Evolutionary conservation across 1,284 basidiomycete species (phyloP).

Genomic region (Papiliotrema laurentii): DNA sequence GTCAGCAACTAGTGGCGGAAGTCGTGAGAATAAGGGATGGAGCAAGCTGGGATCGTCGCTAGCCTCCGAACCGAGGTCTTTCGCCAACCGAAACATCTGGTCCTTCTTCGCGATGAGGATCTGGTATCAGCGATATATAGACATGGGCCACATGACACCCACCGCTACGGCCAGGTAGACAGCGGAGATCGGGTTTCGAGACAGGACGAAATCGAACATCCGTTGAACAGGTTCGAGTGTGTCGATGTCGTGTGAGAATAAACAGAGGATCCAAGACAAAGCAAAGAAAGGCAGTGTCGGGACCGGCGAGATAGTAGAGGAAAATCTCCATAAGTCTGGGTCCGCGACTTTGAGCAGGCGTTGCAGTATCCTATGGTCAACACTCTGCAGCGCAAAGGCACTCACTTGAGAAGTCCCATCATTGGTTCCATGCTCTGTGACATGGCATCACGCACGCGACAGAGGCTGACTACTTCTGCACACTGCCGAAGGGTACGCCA

Average conservation of each 20-base stretch:
- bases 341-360: conserved; percentile 67
- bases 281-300: conserved; percentile 57
- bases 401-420: conserved; percentile 71
- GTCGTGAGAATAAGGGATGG: conserved; percentile 69
- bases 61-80: conserved; percentile 32
- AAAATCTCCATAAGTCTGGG: conserved; percentile 60
- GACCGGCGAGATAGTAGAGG: conserved; percentile 36
- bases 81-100: conserved; percentile 35
- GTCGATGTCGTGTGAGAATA: conserved; percentile 86
- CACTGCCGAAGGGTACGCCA: conserved; percentile 63
- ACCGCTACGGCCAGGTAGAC: conserved; percentile 81
- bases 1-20: conserved; percentile 60
- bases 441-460: conserved; percentile 85
- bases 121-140: conserved; percentile 16
- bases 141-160: conserved; percentile 38
- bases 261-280: conserved; percentile 80
- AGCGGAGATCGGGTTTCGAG: conserved; percentile 70
- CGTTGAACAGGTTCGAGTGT: conserved; percentile 77
- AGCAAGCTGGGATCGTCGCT: conserved; percentile 49
- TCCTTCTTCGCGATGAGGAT: conserved; percentile 46
- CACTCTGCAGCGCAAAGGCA: background rate
- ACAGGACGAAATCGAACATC: conserved; percentile 80
- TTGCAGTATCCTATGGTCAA: conserved; percentile 58
- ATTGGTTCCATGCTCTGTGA: conserved; percentile 75
- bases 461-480: conserved; percentile 56